Evolutionary conservation across 1,284 basidiomycete genomes (phyloP).

Genomic region (Rhizopogon parksii): DNA sequence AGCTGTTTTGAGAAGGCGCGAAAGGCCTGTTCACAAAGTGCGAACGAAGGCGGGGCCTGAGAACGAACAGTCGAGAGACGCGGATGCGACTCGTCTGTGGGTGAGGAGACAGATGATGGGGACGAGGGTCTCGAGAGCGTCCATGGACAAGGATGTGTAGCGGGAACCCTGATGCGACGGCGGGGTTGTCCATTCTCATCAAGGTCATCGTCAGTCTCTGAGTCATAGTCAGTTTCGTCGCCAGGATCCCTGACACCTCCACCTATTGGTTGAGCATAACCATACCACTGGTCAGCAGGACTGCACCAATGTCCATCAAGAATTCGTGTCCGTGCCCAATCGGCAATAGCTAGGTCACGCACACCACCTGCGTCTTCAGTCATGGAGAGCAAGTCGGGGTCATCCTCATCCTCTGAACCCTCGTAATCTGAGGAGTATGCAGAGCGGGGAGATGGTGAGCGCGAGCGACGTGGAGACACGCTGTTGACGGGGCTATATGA

Average conservation of each 20-base stretch:
- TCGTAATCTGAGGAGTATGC: constrained; percentile 30
- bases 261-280: constrained; percentile 33
- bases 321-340: constrained; percentile 65
- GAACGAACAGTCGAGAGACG: constrained; percentile 35
- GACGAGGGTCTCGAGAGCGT: constrained; percentile 25
- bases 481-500: constrained; percentile 16
- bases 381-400: constrained; percentile 49
- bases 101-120: constrained; percentile 9
- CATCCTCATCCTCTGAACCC: constrained; percentile 57
- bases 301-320: constrained; percentile 68
- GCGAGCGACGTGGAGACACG: constrained; percentile 24
- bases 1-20: constrained; percentile 50
- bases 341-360: constrained; percentile 58
- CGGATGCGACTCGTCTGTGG: constrained; percentile 40
- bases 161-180: constrained; percentile 36
- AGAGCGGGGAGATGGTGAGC: constrained; percentile 28
- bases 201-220: constrained; percentile 16
- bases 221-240: constrained; percentile 27
- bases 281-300: constrained; percentile 62
- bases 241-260: constrained; percentile 25
- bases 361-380: constrained; percentile 56
- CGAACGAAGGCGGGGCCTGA: constrained; percentile 47
- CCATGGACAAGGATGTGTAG: constrained; percentile 66
- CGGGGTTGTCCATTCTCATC: constrained; percentile 19
- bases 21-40: constrained; percentile 53